Evolutionary conservation across 305 asterid species (phyloP).

Genomic region (Nicotiana rustica): DNA sequence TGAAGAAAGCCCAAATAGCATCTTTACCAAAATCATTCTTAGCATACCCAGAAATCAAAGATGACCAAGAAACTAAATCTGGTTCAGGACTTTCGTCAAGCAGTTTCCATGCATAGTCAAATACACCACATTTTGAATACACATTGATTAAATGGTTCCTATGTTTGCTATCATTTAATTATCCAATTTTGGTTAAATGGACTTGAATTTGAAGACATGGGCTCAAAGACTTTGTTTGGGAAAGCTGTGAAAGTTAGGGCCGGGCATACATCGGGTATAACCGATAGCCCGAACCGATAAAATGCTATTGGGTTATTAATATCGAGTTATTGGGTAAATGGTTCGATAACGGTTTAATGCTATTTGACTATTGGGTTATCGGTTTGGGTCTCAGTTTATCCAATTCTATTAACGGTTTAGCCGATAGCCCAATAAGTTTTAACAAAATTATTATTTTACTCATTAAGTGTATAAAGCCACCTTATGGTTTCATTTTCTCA

Average conservation of each 20-base stretch:
- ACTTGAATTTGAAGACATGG: slow-evolving; percentile 74
- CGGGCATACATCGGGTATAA: too few species aligned
- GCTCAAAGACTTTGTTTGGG: slow-evolving; percentile 54
- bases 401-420: too few species aligned
- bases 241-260: slow-evolving; percentile 8
- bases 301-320: too few species aligned
- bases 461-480: too few species aligned
- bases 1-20: slow-evolving; percentile 63
- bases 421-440: too few species aligned
- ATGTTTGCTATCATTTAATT: slow-evolving; percentile 50
- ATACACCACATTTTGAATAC: slow-evolving; percentile 64
- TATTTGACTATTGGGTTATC: too few species aligned
- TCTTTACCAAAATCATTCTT: slow-evolving; percentile 72
- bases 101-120: slow-evolving; percentile 64
- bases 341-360: too few species aligned
- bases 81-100: slow-evolving; percentile 70
- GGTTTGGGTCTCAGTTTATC: too few species aligned
- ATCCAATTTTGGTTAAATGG: slow-evolving; percentile 56
- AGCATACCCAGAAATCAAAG: slow-evolving; percentile 81
- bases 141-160: slow-evolving; percentile 69
- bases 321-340: too few species aligned
- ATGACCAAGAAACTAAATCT: slow-evolving; percentile 88
- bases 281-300: too few species aligned
- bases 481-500: too few species aligned
- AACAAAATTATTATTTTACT: too few species aligned